Base-by-base conservation (phyloP, 2,329 filamentous ascomycete genomes). In the Paraphoma chrysanthemicola region DNA sequence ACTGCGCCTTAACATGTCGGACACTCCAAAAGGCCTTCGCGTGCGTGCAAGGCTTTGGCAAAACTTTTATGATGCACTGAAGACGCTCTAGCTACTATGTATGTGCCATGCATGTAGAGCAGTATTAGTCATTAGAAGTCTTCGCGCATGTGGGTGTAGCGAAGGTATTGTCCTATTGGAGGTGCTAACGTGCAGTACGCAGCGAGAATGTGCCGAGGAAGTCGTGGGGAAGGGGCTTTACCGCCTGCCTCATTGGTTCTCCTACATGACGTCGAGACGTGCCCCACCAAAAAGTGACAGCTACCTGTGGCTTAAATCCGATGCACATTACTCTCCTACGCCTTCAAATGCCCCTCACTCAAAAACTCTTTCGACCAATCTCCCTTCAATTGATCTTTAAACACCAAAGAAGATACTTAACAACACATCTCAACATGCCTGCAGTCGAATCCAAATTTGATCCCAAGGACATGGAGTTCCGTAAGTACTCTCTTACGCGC, bases 401-500 rank as follows among this genome's bases (percentile, higher is more conserved):
- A 53, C 62, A 39, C 48, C 51, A 28, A 69, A 31, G 14, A 45
- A 46, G 28, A 46, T 31, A 2, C 33, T 36, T 14, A 36, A 14
- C 36, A n/a, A 41, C 16, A 38, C 45, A 45, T 54, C 10, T 51
- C 66, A 68, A 52, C 31, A 75, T 75, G 72, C 61, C 70, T 59
- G 69, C 71, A 44, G 76, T 82, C 55, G 78, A 81, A 66, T 78
- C 77, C 61, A 80, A 78, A 64, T 83, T 79, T 65, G 78, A 82
- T 55, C 80, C 81, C 55, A 81, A 83, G 73, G 79, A 82, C 69
- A 83, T 76, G 73, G 55, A 74, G 54, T 64, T 64, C 53, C 78
- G 33, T 36, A 36, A 10, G 33, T 36, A 36, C 14, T 36, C 33
- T 36, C 6, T 14, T 10, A 3, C 14, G 14, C 33, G 7, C 33